phyloP scores from a whole-genome alignment of 345 rosid genomes.

The Dipteronia sinensis region DNA sequence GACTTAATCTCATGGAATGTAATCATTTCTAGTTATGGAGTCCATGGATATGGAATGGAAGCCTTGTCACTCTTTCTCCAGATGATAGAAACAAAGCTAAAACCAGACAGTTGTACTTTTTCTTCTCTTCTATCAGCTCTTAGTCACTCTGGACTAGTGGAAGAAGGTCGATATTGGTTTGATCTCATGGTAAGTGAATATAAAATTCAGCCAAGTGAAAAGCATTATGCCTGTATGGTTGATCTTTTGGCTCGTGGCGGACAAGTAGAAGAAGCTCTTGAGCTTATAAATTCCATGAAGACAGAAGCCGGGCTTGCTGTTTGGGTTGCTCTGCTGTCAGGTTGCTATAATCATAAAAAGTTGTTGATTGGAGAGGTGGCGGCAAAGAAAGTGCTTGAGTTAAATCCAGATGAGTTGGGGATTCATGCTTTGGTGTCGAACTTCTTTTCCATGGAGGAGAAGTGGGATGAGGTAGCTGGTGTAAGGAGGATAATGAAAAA shows the following conservation, averaged over 20 bases:
- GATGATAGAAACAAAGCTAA: too few relatives aligned
- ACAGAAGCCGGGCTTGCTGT: slow-evolving; percentile 46
- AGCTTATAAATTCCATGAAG: slow-evolving; percentile 50
- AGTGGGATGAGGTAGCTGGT: slow-evolving; percentile 60
- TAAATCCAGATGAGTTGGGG: slow-evolving; percentile 61
- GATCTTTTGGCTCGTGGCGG: slow-evolving; percentile 80
- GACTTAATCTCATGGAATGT: slow-evolving; percentile 75
- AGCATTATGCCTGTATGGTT: slow-evolving; percentile 67
- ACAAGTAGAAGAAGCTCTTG: slow-evolving; percentile 60
- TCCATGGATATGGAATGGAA: slow-evolving; percentile 68
- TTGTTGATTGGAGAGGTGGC: slow-evolving; percentile 57
- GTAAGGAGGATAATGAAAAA: slow-evolving; percentile 66
- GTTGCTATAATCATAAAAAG: slow-evolving; percentile 61
- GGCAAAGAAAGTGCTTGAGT: slow-evolving; percentile 56
- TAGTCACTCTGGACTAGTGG: slow-evolving; percentile 67
- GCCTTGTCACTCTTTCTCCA: slow-evolving; percentile 51
- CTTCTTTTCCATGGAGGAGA: slow-evolving; percentile 58
- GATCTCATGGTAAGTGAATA: slow-evolving; percentile 42
- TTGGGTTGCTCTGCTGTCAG: slow-evolving; percentile 86
- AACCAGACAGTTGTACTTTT: slow-evolving; percentile 37
- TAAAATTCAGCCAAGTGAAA: slow-evolving; percentile 58
- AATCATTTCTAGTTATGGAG: slow-evolving; percentile 65
- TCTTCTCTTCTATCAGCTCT: slow-evolving; percentile 71
- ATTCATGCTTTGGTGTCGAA: slow-evolving; percentile 63
- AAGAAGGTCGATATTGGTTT: slow-evolving; percentile 67